These are phyloP conservation scores for Bipolaris sorokiniana DNA, from an alignment of 2,329 filamentous ascomycete genomes.

Conservation along the genomic window DNA sequence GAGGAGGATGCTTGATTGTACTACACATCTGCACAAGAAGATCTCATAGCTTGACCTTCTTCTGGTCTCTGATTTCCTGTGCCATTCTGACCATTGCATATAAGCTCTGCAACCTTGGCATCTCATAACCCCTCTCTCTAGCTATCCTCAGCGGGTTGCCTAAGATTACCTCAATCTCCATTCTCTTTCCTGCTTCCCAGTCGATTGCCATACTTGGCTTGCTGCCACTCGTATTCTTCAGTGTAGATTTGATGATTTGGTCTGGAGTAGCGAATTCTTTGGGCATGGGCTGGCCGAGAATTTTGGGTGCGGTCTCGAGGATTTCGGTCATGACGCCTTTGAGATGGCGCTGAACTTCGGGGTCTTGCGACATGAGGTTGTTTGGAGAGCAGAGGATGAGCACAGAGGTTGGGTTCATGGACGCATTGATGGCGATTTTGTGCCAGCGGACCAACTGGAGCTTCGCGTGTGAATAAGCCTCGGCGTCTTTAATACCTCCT, in stretches of 20 bases:
- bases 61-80: slow-evolving; percentile 60
- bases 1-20: no score
- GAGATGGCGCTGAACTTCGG: slow-evolving; percentile 67
- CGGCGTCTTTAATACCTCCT: slow-evolving; percentile 71
- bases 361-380: slow-evolving; percentile 68
- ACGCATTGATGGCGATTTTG: slow-evolving; percentile 77
- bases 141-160: slow-evolving; percentile 74
- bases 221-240: slow-evolving; percentile 66
- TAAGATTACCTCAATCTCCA: slow-evolving; percentile 76
- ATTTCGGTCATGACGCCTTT: slow-evolving; percentile 74
- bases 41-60: slow-evolving; percentile 24
- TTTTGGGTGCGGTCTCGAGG: slow-evolving; percentile 65
- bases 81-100: slow-evolving; percentile 70
- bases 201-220: slow-evolving; percentile 71
- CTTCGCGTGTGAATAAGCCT: slow-evolving; percentile 67
- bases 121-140: slow-evolving; percentile 65
- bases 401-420: slow-evolving; percentile 75
- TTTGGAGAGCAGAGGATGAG: slow-evolving; percentile 69
- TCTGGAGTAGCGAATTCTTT: slow-evolving; percentile 66
- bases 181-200: slow-evolving; percentile 68
- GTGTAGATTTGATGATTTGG: slow-evolving; percentile 66
- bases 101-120: slow-evolving; percentile 70
- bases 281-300: slow-evolving; percentile 68
- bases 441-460: slow-evolving; percentile 76
- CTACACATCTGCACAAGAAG: neutral